Evolutionary conservation across 2,329 filamentous ascomycete species (phyloP).

Genomic region (Cyphellophora attinorum): DNA sequence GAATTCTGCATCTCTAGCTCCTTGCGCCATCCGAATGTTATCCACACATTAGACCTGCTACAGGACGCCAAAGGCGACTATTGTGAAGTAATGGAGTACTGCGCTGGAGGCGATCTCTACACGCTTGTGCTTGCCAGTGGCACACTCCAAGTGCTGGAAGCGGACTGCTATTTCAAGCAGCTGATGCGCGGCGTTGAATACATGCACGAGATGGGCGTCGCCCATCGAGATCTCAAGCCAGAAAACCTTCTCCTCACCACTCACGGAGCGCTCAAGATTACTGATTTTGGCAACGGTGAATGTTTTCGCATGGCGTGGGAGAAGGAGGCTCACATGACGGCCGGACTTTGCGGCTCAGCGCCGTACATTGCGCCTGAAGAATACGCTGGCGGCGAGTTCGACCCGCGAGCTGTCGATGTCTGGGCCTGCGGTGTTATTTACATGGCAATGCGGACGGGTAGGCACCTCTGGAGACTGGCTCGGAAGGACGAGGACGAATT

Average conservation of each 20-base stretch:
- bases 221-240: constrained; percentile 91
- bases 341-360: constrained; percentile 88
- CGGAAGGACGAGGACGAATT: constrained; percentile 97
- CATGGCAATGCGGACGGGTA: constrained; percentile 97
- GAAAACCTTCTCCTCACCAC: constrained; percentile 93
- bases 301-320: constrained; percentile 99
- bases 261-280: constrained; percentile 89
- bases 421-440: constrained; percentile 99
- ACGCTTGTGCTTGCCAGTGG: constrained; percentile 83
- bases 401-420: constrained; percentile 92
- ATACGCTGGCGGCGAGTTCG: constrained; percentile 90
- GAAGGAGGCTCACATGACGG: constrained; percentile 95
- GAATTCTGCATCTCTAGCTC: constrained; percentile 99
- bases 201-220: constrained; percentile 98
- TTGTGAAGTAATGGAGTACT: constrained; percentile 99
- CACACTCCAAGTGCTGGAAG: constrained; percentile 84
- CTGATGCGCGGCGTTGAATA: constrained; percentile 99
- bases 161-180: constrained; percentile 98
- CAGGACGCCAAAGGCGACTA: constrained; percentile 96
- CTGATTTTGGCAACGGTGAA: constrained; percentile 96
- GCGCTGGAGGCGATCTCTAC: constrained; percentile 90
- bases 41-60: constrained; percentile 89
- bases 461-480: constrained; percentile 93
- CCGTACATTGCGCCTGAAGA: constrained; percentile 97
- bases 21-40: constrained; percentile 92